Evolutionary conservation across 345 rosid species (phyloP), one percentile per base, ranked within the genome.

Genomic region (Mercurialis annua): DNA sequence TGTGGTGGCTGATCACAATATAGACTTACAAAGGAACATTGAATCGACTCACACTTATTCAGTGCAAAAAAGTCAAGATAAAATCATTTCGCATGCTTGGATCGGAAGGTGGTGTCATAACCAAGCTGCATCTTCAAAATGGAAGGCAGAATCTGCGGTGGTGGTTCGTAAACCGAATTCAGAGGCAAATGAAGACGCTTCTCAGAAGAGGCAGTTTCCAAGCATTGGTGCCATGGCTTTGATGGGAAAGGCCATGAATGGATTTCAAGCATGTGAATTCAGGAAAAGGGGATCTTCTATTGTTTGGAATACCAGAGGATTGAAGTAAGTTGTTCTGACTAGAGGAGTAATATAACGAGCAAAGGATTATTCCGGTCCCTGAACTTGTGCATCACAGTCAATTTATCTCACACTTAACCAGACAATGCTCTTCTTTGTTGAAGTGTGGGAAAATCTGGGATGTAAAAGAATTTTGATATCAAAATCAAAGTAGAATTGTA

Each of bases 161-260:
- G 75, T 44, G 44, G 60, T 64, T 58, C 76, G 76, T 54, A 81
- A 84, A 75, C 83, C 82, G 30, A 71, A 63, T 50, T 74, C 81
- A 59, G 87, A 80, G 66, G 67, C 50, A 53, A 50, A 65, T 0
- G 14, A 66, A 4, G 69, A 62, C 29, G 81, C 81, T 40, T 26
- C 73, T 11, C 79, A 73, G 64, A 83, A 81, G 81, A 82, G 80
- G 80, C 93, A 85, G 36, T 84, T 75, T 72, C 97, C 99, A 10
- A 92, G 99, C 80, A 76, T 87, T 66, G 96, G 86, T 66, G 99
- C 99, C 46, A 92, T 95, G 99, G 99, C 98, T 53, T 44, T 95
- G 83, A 83, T 92, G 96, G 98, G 97, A 43, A 95, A 88, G 80
- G 87, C 89, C 66, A 73, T 88, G 79, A 89, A 46, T n/a, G 80